Percentiles rank a stretch among this genome's conserved stretches.
phyloP scores from a whole-genome alignment of 2,329 filamentous ascomycete species.

The Hirsutella rhossiliensis region DNA sequence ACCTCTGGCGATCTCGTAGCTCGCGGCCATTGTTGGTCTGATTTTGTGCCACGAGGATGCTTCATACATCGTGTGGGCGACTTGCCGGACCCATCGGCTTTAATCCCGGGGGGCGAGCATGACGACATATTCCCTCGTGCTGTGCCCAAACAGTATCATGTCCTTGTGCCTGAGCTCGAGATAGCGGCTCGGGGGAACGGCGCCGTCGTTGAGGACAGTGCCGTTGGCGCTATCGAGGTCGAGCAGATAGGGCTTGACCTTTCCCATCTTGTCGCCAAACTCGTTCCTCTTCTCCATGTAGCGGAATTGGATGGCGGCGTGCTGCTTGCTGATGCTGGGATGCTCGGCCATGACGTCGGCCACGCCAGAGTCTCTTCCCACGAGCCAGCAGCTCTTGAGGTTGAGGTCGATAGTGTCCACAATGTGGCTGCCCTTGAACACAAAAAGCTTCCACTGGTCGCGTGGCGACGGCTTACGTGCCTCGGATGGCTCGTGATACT shows the following conservation, averaged over 20 bases:
- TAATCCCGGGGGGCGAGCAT: constrained; percentile 55
- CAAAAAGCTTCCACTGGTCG: constrained; percentile 78
- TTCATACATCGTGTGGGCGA: background rate
- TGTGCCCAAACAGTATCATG: constrained; percentile 76
- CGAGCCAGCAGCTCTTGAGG: constrained; percentile 75
- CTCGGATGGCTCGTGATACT: constrained; percentile 93
- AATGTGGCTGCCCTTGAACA: constrained; percentile 77
- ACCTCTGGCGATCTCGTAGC: too few species aligned
- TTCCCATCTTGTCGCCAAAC: constrained; percentile 71
- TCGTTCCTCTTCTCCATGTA: constrained; percentile 75
- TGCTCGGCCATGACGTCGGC: constrained; percentile 80
- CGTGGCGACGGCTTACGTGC: constrained; percentile 73
- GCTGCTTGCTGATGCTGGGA: constrained; percentile 88
- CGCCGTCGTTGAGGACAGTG: constrained; percentile 67
- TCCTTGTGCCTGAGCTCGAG: constrained; percentile 83
- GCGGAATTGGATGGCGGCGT: constrained; percentile 89
- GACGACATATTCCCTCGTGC: constrained; percentile 87
- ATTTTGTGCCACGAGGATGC: background rate
- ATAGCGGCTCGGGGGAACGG: constrained; percentile 64
- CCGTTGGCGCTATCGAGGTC: constrained; percentile 92
- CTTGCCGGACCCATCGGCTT: background rate
- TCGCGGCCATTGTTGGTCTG: too few species aligned
- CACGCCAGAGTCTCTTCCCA: constrained; percentile 69
- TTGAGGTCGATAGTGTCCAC: constrained; percentile 72
- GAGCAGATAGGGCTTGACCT: constrained; percentile 77